phyloP scores from a whole-genome alignment of 768 basidiomycete species.

The Pleurotus cornucopiae region DNA sequence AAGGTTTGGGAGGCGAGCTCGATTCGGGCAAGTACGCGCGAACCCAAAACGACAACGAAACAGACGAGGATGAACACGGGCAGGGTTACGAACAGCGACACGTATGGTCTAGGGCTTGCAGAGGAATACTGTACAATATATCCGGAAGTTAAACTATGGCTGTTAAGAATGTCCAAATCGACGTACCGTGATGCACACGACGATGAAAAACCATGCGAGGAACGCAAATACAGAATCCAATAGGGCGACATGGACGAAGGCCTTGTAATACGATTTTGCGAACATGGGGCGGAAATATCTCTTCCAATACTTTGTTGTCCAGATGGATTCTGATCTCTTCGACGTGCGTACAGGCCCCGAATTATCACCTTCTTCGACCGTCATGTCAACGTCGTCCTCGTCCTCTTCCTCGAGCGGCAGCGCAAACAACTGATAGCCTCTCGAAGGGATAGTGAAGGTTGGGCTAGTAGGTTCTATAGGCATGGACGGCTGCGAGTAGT shows the following conservation, averaged over 20 bases:
- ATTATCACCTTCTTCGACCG: conserved; percentile 13
- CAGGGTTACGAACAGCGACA: conserved; percentile 58
- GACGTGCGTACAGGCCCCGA: too few species aligned
- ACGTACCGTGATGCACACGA: conserved; percentile 74
- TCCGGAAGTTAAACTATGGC: conserved; percentile 19
- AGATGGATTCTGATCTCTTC: too few species aligned
- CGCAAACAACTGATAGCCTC: conserved; percentile 65
- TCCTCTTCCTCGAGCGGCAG: conserved; percentile 50
- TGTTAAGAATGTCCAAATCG: background rate
- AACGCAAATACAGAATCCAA: conserved; percentile 77
- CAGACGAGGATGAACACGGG: conserved; percentile 74
- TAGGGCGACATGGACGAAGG: conserved; percentile 63
- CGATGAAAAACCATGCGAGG: conserved; percentile 71
- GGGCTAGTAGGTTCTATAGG: too few species aligned
- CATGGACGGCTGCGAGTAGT: too few species aligned
- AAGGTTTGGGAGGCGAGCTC: conserved; percentile 68
- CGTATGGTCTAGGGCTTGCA: too few species aligned
- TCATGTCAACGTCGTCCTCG: conserved; percentile 23
- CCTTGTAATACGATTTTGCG: conserved; percentile 51
- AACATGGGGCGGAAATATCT: conserved; percentile 63
- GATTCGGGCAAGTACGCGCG: conserved; percentile 61
- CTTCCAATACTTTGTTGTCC: too few species aligned
- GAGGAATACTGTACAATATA: conserved; percentile 57
- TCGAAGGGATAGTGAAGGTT: conserved; percentile 51
- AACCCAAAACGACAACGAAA: conserved; percentile 72